Percentiles rank a stretch among this genome's conserved stretches.
Evolutionary conservation across 345 rosid genomes (phyloP).

Genomic region (Salix dunnii): DNA sequence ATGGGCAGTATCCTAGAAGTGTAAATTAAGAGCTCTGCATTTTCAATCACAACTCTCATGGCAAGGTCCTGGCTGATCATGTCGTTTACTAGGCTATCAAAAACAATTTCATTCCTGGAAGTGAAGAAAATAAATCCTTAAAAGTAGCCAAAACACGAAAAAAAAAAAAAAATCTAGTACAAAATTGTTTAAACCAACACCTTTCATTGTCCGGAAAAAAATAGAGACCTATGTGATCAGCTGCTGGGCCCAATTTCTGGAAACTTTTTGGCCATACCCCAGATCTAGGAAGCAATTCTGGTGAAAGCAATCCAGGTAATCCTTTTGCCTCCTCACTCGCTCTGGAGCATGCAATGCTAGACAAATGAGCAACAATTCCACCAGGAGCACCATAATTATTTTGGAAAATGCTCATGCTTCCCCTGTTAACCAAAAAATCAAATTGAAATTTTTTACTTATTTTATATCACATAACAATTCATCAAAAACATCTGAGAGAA

Average conservation of each 20-base stretch:
- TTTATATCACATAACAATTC: not conserved
- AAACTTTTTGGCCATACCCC: conserved; percentile 63
- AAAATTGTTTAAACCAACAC: conserved; percentile 23
- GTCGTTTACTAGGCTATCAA: conserved; percentile 39
- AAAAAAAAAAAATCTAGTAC: not conserved
- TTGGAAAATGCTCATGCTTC: conserved; percentile 32
- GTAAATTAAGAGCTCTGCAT: conserved; percentile 66
- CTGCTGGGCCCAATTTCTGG: conserved; percentile 39
- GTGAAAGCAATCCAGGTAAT: conserved; percentile 37
- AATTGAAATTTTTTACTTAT: not conserved
- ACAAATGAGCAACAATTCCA: conserved; percentile 57
- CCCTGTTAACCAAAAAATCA: conserved; percentile 41
- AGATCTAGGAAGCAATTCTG: conserved; percentile 50
- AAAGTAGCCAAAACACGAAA: not conserved
- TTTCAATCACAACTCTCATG: conserved; percentile 44
- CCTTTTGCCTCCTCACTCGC: conserved; percentile 45
- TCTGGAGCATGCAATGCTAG: conserved; percentile 50
- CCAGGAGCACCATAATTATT: conserved; percentile 17
- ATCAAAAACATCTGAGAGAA: not conserved
- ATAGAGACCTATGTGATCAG: conserved; percentile 55
- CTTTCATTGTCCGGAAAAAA: conserved; percentile 54
- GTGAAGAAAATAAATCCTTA: not conserved
- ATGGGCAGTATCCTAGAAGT: conserved; percentile 55
- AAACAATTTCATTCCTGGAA: conserved; percentile 42
- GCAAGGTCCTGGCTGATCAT: conserved; percentile 51